Evolutionary conservation across 2,329 filamentous ascomycete species (phyloP).

Genomic region (Tolypocladium sp.): DNA sequence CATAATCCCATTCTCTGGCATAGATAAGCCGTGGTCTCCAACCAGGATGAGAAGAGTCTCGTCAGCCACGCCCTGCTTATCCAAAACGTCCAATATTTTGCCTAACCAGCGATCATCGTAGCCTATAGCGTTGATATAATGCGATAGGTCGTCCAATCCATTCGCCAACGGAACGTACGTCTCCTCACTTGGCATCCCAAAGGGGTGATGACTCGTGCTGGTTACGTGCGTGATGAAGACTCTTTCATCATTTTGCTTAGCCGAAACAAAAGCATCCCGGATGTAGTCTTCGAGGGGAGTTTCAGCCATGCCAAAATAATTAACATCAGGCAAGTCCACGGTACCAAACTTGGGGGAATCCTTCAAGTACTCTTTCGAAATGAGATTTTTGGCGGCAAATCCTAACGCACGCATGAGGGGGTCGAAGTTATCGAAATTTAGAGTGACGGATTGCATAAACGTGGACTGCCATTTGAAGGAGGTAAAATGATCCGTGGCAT

Average conservation of each 20-base stretch:
- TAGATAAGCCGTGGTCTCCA: constrained; percentile 22
- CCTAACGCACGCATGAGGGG: too few relatives aligned
- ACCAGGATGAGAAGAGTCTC: constrained; percentile 21
- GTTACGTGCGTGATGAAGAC: constrained; percentile 25
- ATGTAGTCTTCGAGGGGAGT: constrained; percentile 20
- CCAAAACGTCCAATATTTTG: constrained; percentile 18
- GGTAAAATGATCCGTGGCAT: constrained; percentile 8
- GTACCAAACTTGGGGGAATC: constrained; percentile 17
- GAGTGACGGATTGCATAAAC: constrained; percentile 22
- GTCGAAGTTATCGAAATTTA: too few relatives aligned
- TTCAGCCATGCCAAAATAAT: constrained; percentile 24
- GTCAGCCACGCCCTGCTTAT: constrained; percentile 19
- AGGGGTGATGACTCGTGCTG: constrained; percentile 25
- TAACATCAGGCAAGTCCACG: constrained; percentile 17
- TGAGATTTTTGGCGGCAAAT: constrained; percentile 14
- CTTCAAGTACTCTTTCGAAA: constrained; percentile 19
- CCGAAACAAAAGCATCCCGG: constrained; percentile 17
- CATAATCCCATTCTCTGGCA: constrained; percentile 19
- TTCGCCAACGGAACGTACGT: too few relatives aligned
- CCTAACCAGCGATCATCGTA: constrained; percentile 23
- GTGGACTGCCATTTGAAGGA: constrained; percentile 19
- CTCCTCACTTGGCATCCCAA: too few relatives aligned
- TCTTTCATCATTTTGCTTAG: constrained; percentile 19
- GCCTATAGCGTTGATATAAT: constrained; percentile 21
- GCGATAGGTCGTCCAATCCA: too few relatives aligned